Percentiles rank a stretch among this genome's conserved stretches.
phyloP scores from a whole-genome alignment of 495 filamentous ascomycete species.

The Xylaria scruposa region DNA sequence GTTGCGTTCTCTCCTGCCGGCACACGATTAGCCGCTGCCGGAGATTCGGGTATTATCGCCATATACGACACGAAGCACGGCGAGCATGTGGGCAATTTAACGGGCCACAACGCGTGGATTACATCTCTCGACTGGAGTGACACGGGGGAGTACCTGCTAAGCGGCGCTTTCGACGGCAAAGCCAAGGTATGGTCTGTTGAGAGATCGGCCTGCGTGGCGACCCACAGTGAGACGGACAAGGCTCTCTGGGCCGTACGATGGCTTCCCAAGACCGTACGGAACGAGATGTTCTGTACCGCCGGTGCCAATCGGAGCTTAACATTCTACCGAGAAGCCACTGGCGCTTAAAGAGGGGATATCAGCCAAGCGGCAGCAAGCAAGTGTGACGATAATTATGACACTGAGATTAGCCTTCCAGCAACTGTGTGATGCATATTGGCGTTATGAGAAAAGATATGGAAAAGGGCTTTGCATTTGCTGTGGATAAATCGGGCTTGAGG shows the following conservation, averaged over 20 bases:
- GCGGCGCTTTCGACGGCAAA: constrained; percentile 88
- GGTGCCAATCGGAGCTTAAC: constrained; percentile 80
- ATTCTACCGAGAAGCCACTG: constrained; percentile 92
- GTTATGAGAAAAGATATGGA: constrained; percentile 36
- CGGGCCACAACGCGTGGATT: constrained; percentile 83
- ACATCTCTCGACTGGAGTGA: constrained; percentile 89
- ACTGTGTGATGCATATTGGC: constrained; percentile 27
- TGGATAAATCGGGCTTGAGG: constrained; percentile 4
- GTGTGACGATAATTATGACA: constrained; percentile 9
- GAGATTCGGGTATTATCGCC: constrained; percentile 85
- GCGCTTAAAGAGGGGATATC: constrained; percentile 52
- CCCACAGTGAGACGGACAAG: constrained; percentile 87
- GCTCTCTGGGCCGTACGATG: constrained; percentile 87
- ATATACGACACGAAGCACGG: constrained; percentile 91
- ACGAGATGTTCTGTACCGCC: constrained; percentile 85
- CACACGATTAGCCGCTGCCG: constrained; percentile 88
- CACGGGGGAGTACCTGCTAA: constrained; percentile 92
- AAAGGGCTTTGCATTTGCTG: constrained; percentile 29
- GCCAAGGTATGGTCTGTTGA: constrained; percentile 94
- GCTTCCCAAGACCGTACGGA: constrained; percentile 74
- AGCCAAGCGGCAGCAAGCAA: background rate
- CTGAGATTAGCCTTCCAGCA: constrained; percentile 13
- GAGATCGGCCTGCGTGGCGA: constrained; percentile 82
- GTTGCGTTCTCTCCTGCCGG: constrained; percentile 87
- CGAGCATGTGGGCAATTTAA: constrained; percentile 86